Conservation (phyloP, 2,329 filamentous ascomycete species). For the Hymenoscyphus occultus region DNA sequence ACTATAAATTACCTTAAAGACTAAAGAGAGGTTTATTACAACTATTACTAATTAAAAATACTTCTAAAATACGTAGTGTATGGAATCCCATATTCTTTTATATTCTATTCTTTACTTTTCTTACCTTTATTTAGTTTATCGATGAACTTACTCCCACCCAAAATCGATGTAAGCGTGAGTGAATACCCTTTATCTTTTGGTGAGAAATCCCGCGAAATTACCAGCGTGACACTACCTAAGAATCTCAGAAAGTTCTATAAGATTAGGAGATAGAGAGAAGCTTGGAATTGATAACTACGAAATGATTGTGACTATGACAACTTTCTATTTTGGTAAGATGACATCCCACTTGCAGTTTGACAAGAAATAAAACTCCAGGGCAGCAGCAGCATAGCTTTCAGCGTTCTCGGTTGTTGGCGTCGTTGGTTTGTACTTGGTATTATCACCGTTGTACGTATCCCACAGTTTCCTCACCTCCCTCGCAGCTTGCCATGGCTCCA, state of each 20-base stretch:
- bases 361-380: neutral
- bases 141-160: no score
- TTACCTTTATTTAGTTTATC: no score
- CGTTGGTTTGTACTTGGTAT: neutral
- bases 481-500: neutral
- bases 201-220: no score
- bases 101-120: no score
- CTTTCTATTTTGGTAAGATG: neutral
- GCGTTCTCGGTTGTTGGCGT: neutral
- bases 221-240: no score
- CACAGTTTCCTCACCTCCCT: neutral
- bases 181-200: no score
- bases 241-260: neutral
- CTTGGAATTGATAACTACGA: neutral
- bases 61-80: no score
- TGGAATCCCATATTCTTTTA: no score
- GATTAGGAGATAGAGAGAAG: neutral
- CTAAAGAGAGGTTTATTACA: no score
- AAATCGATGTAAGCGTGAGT: no score
- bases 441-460: neutral
- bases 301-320: neutral
- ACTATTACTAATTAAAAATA: no score
- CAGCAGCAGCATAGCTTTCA: neutral
- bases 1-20: no score
- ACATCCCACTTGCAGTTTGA: neutral